These are phyloP conservation scores for Orbilia brochopaga DNA, from an alignment of 2,329 filamentous ascomycete genomes.

Conservation along the genomic window DNA sequence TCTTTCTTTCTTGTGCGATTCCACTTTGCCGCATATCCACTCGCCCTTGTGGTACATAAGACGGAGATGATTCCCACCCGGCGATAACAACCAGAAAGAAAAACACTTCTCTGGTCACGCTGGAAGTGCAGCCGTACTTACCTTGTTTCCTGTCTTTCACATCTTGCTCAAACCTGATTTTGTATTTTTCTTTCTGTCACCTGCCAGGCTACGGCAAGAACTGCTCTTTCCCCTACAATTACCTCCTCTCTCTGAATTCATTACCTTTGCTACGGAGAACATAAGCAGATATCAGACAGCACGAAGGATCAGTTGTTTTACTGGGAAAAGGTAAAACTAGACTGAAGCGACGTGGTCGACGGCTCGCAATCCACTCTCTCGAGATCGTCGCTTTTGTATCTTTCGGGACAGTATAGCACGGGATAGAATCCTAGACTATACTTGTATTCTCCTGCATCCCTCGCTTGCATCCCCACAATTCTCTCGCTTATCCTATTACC, in stretches of 20 bases:
- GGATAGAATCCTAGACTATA: not conserved
- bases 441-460: constrained; percentile 14
- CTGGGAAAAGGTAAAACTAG: not conserved
- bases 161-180: not conserved
- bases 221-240: too few species aligned
- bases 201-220: too few species aligned
- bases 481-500: constrained; percentile 22
- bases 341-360: not conserved
- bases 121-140: constrained; percentile 4
- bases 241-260: not conserved
- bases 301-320: too few species aligned
- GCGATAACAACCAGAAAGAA: constrained; percentile 17
- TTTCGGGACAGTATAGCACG: constrained; percentile 1
- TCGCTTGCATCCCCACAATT: constrained; percentile 28
- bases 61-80: constrained; percentile 50
- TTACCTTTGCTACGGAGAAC: constrained; percentile 2
- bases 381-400: not conserved
- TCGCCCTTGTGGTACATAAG: constrained; percentile 46
- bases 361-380: not conserved
- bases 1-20: constrained; percentile 32
- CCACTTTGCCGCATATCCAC: constrained; percentile 36
- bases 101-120: constrained; percentile 32
- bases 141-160: not conserved
- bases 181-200: not conserved
- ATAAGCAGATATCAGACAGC: too few species aligned